Conservation (phyloP, 2,329 filamentous ascomycete genomes). For the Cladophialophora carrionii region DNA sequence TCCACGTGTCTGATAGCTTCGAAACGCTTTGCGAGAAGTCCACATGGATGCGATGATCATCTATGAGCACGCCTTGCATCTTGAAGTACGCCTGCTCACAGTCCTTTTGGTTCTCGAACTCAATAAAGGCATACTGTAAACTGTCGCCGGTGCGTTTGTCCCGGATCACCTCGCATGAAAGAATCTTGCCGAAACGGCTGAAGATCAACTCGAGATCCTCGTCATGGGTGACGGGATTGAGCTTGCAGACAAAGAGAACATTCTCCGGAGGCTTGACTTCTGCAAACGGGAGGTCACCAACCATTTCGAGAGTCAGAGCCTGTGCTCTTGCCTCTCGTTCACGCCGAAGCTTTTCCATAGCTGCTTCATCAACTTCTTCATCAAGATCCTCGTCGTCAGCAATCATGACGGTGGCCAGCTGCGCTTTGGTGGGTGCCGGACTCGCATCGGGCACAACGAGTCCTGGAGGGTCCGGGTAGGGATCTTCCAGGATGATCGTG, state of each 20-base stretch:
- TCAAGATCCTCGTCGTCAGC: slow-evolving; percentile 83
- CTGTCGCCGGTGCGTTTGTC: slow-evolving; percentile 94
- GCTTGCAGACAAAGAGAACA: slow-evolving; percentile 95
- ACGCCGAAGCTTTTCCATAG: slow-evolving; percentile 75
- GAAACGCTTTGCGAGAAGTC: slow-evolving; percentile 95
- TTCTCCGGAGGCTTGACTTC: slow-evolving; percentile 98
- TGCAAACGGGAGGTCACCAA: slow-evolving; percentile 94
- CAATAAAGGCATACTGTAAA: slow-evolving; percentile 95
- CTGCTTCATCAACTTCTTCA: slow-evolving; percentile 77
- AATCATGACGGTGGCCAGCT: slow-evolving; percentile 89
- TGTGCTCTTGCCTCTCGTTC: slow-evolving; percentile 92
- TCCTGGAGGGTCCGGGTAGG: slow-evolving; percentile 78
- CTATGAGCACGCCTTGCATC: slow-evolving; percentile 96
- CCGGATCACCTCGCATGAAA: slow-evolving; percentile 94
- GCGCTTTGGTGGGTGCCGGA: slow-evolving; percentile 78
- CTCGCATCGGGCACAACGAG: slow-evolving; percentile 77
- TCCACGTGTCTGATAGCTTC: slow-evolving; percentile 86
- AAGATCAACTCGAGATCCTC: slow-evolving; percentile 96
- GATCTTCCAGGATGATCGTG: slow-evolving; percentile 88
- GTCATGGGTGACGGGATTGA: slow-evolving; percentile 94
- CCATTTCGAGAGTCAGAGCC: slow-evolving; percentile 93
- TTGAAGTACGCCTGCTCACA: slow-evolving; percentile 98
- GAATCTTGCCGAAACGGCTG: slow-evolving; percentile 89
- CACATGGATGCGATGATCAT: slow-evolving; percentile 95
- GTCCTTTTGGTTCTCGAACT: slow-evolving; percentile 88